Evolutionary conservation across 768 basidiomycete genomes (phyloP).

Genomic region (Phanerodontia chrysosporium): DNA sequence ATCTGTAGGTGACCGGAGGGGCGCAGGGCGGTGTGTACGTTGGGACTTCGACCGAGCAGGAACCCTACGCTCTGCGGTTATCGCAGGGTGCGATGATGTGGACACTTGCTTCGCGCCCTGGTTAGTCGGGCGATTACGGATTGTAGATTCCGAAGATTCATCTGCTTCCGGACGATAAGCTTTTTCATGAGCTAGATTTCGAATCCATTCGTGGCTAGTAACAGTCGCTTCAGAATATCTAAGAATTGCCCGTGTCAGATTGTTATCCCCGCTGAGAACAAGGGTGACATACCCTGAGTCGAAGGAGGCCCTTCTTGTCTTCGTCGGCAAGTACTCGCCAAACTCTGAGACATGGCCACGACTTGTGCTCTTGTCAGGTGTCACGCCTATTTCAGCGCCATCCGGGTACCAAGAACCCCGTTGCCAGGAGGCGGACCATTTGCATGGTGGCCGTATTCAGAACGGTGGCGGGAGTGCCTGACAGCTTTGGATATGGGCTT

Average conservation of each 20-base stretch:
- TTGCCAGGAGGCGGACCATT: neutral
- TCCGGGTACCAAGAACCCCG: neutral
- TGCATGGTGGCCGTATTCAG: neutral
- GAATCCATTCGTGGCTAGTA: neutral
- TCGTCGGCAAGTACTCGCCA: neutral
- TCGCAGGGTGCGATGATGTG: too few relatives aligned
- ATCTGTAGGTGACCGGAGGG: neutral
- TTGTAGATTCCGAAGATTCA: neutral
- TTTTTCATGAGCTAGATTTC: neutral
- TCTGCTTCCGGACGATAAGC: neutral
- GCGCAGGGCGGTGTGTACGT: neutral
- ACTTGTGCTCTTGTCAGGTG: neutral
- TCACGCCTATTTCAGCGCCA: neutral
- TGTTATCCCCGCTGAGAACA: too few relatives aligned
- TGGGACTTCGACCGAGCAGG: too few relatives aligned
- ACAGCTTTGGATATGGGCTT: neutral
- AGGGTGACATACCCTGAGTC: neutral
- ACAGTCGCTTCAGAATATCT: neutral
- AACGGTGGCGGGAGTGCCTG: neutral
- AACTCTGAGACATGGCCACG: neutral
- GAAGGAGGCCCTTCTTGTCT: neutral
- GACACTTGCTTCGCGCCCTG: neutral
- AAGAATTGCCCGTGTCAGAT: too few relatives aligned
- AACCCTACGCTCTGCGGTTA: too few relatives aligned
- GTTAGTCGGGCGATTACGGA: neutral